A percentile compares a stretch with the other conserved stretches of the same genome.
phyloP scores from a whole-genome alignment of 2,329 filamentous ascomycete species.

The Penicillium sp. region DNA sequence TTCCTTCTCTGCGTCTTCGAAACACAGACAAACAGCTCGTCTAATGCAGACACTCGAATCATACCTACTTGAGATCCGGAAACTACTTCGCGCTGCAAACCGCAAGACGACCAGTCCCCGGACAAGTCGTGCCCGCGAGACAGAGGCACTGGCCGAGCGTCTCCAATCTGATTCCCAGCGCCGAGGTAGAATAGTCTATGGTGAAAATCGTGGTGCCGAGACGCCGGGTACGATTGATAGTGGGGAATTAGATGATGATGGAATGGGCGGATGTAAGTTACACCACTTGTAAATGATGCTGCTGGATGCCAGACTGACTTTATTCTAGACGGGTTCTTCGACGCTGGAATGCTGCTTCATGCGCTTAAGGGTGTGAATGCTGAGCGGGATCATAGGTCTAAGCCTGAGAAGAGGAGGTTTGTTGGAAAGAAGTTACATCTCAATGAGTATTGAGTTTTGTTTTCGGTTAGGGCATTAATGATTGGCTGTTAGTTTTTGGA shows the following conservation, averaged over 20 bases:
- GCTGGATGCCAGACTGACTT: constrained; percentile 7
- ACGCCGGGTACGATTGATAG: constrained; percentile 70
- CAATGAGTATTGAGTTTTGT: constrained; percentile 39
- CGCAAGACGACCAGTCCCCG: constrained; percentile 54
- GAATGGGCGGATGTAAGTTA: constrained; percentile 83
- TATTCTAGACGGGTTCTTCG: constrained; percentile 85
- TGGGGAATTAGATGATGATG: constrained; percentile 74
- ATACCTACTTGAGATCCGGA: constrained; percentile 87
- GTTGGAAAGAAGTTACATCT: constrained; percentile 51
- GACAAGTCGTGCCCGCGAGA: constrained; percentile 61
- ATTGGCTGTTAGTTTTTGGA: too few relatives aligned
- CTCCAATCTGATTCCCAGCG: constrained; percentile 52
- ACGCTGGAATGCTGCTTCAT: constrained; percentile 90
- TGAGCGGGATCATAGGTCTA: constrained; percentile 35
- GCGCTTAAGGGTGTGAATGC: constrained; percentile 66
- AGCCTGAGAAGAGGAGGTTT: constrained; percentile 39
- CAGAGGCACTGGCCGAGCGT: constrained; percentile 49
- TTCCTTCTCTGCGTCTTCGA: constrained; percentile 87
- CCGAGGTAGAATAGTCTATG: constrained; percentile 69
- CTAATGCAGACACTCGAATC: constrained; percentile 87
- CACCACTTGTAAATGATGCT: neutral
- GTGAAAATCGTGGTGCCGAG: constrained; percentile 54
- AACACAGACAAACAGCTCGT: constrained; percentile 88
- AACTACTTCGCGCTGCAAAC: constrained; percentile 71
- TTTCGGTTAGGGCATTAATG: neutral